A percentile compares a stretch with the other conserved stretches of the same genome.
Evolutionary conservation across 2,329 filamentous ascomycete genomes (phyloP).

Genomic region (Teratosphaeria epicoccoides): DNA sequence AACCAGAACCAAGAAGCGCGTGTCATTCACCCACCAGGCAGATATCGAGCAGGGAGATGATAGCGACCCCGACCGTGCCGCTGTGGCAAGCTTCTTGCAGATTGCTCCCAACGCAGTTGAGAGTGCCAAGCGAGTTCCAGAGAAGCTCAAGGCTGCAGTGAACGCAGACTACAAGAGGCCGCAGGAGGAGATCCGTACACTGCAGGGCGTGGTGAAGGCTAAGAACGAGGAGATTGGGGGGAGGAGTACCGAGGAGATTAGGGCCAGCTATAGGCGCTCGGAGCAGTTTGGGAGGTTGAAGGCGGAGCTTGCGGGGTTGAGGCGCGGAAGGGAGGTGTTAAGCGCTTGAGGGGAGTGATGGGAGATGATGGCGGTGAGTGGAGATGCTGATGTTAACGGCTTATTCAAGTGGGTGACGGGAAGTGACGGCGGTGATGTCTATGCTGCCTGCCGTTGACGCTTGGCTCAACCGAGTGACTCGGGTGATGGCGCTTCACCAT

Average conservation of each 20-base stretch:
- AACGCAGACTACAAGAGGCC: background rate
- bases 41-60: no score
- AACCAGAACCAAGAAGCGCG: no score
- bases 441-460: no score
- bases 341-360: background rate
- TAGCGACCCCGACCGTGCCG: background rate
- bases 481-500: background rate
- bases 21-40: no score
- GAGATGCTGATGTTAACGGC: no score
- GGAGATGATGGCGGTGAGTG: no score
- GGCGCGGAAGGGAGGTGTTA: background rate
- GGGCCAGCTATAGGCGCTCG: no score
- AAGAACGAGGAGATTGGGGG: background rate
- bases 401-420: no score
- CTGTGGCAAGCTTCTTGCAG: background rate
- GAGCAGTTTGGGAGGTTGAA: background rate
- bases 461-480: background rate
- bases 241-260: no score
- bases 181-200: background rate
- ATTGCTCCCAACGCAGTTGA: background rate
- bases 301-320: background rate
- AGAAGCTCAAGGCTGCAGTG: background rate
- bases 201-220: background rate
- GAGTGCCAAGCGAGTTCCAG: background rate
- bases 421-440: background rate